Evolutionary conservation across 805 yeast genomes (phyloP).

Genomic region (Yamadazyma philogaea): DNA sequence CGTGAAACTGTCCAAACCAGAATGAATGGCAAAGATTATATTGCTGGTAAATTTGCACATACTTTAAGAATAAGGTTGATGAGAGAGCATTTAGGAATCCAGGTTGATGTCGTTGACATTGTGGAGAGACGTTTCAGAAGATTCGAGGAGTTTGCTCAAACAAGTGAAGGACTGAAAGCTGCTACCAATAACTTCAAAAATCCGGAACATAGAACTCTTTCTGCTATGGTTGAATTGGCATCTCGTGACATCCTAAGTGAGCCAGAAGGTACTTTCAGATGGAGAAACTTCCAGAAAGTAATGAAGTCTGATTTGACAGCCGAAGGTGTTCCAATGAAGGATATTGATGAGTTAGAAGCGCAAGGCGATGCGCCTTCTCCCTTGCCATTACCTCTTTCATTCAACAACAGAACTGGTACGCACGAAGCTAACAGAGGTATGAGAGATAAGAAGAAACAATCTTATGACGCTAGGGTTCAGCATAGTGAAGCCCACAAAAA

Average conservation of each 20-base stretch:
- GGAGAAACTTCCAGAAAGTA: conserved; percentile 33
- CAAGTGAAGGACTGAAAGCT: conserved; percentile 41
- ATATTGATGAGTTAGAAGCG: conserved; percentile 24
- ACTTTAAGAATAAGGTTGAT: conserved; percentile 83
- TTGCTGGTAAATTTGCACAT: conserved; percentile 86
- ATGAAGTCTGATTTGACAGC: conserved; percentile 16
- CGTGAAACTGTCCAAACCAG: conserved; percentile 62
- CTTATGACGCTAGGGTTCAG: conserved; percentile 78
- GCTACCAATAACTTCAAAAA: conserved; percentile 42
- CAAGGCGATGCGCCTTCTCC: conserved; percentile 28
- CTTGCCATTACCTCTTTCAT: conserved; percentile 50
- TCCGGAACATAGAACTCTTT: conserved; percentile 35
- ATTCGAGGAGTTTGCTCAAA: conserved; percentile 45
- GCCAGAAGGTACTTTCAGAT: conserved; percentile 46
- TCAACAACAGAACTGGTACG: conserved; percentile 81
- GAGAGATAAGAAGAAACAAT: conserved; percentile 74
- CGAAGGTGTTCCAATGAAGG: conserved; percentile 21
- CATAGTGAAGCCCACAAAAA: conserved; percentile 59
- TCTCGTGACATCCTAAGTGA: conserved; percentile 61
- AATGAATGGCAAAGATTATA: conserved; percentile 80
- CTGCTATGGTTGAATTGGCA: conserved; percentile 75
- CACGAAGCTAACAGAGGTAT: conserved; percentile 76
- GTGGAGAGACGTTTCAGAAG: conserved; percentile 68
- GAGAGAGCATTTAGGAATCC: conserved; percentile 96
- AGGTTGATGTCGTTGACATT: conserved; percentile 78